Evolutionary conservation across 225 moss, liverwort and hornwort genomes (phyloP), one percentile per base, ranked within the genome.

Genomic region (Takakia lepidozioides): DNA sequence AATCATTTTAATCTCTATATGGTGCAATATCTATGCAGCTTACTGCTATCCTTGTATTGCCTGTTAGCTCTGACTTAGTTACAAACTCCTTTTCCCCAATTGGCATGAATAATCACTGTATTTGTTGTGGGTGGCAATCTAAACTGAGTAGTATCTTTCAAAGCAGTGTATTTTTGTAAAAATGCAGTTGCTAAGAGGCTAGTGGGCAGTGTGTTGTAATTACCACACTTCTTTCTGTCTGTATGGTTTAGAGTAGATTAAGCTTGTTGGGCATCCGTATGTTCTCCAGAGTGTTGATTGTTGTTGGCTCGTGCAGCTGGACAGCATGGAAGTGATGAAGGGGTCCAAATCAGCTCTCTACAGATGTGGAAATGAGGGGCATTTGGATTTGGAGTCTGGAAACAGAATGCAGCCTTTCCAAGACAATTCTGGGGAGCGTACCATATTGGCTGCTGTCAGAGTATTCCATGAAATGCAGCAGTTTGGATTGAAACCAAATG

Each of bases 391-490:
- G 66, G 79, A 79, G 18, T 15, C 60, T 26, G 56, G 45, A 16
- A 59, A 70, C 17, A 70, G 66, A 37, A 30, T 65, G 14, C 43
- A 40, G 15, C 65, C 47, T 21, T 18, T 54, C 14, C 74, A 67
- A 43, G 74, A 70, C 35, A 74, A 43, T 40, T 70, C 62, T 25
- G 61, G 74, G 23, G 80, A 84, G 29, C 86, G 89, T 16, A 63
- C 78, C 5, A 86, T 95, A 19, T 58, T 95, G 47, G 86, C 86
- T 41, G 93, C 93, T 22, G 89, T 95, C 29, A 82, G 83, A 30
- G 81, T 95, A 37, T 89, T 95, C 55, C 89, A 90, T 53, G 93
- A 90, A 53, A 95, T 95, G 86, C 93, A 90, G 70, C 89, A 95
- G 60, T 86, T 83, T 23, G 93, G 93, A 3, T 51, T 95, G 52